phyloP scores from a whole-genome alignment of 768 basidiomycete species.

The Erythrobasidium yunnanense region DNA sequence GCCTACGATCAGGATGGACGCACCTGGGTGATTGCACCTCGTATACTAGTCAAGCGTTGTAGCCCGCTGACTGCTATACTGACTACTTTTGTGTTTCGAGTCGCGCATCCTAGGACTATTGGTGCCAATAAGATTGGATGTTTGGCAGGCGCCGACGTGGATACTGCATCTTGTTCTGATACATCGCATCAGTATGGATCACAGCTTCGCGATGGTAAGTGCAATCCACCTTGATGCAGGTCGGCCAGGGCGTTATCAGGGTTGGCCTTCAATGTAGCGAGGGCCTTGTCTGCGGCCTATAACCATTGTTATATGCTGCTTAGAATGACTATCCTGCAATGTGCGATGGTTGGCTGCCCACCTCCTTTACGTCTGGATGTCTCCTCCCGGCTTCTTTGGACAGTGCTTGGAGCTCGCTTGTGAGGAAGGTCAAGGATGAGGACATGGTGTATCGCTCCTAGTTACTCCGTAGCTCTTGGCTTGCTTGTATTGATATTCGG shows the following conservation, averaged over 20 bases:
- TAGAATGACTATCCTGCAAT: not conserved
- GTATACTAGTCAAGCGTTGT: constrained; percentile 56
- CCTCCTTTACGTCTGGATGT: constrained; percentile 88
- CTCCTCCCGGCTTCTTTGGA: constrained; percentile 78
- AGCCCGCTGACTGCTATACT: constrained; percentile 81
- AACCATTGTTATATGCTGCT: not conserved
- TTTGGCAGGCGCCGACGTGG: constrained; percentile 47
- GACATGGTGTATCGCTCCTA: constrained; percentile 3
- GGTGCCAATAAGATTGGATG: constrained; percentile 71
- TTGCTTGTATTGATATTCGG: not conserved
- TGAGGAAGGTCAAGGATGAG: constrained; percentile 37
- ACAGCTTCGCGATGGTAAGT: too few relatives aligned
- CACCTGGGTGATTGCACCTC: not conserved
- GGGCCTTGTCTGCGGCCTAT: constrained; percentile 76
- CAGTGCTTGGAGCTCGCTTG: constrained; percentile 51
- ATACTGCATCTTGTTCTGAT: too few relatives aligned
- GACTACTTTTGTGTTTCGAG: constrained; percentile 85
- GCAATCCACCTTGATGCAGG: constrained; percentile 57
- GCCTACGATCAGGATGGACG: not conserved
- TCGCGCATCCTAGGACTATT: constrained; percentile 85
- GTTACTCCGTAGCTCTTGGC: not conserved
- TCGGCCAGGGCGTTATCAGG: constrained; percentile 65
- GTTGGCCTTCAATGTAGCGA: constrained; percentile 63
- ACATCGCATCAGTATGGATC: too few relatives aligned
- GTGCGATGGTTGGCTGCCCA: constrained; percentile 38